Evolutionary conservation across 2,329 filamentous ascomycete species (phyloP).

Genomic region (Scytalidium lignicola): DNA sequence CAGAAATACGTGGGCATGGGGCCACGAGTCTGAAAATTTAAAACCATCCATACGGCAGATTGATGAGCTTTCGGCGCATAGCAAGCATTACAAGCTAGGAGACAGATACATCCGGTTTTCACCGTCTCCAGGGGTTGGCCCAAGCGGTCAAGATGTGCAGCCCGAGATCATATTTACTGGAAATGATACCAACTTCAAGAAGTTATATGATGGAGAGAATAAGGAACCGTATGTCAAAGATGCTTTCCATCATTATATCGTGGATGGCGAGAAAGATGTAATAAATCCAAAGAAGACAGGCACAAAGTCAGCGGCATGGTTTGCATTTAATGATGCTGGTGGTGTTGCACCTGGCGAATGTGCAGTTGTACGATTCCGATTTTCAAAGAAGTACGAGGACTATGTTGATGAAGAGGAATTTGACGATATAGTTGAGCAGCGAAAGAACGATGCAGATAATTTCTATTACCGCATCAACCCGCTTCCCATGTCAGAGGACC

Average conservation of each 20-base stretch:
- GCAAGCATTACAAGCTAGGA: slow-evolving; percentile 75
- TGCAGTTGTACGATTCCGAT: slow-evolving; percentile 87
- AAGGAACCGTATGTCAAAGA: slow-evolving; percentile 86
- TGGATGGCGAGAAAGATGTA: slow-evolving; percentile 72
- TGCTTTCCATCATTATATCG: slow-evolving; percentile 85
- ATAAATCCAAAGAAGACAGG: slow-evolving; percentile 76
- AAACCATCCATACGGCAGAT: slow-evolving; percentile 74
- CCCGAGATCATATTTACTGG: slow-evolving; percentile 88
- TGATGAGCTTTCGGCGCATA: slow-evolving; percentile 63
- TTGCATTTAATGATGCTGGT: slow-evolving; percentile 81
- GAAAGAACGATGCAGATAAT: slow-evolving; percentile 86
- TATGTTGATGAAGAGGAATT: slow-evolving; percentile 92
- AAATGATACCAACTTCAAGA: slow-evolving; percentile 84
- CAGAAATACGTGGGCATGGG: slow-evolving; percentile 96
- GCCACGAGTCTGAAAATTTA: slow-evolving; percentile 65
- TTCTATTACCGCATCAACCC: slow-evolving; percentile 94
- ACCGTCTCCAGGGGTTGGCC: slow-evolving; percentile 80
- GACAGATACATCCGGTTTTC: slow-evolving; percentile 80
- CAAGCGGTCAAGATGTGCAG: slow-evolving; percentile 74
- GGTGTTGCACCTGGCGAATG: slow-evolving; percentile 88
- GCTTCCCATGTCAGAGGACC: slow-evolving; percentile 85
- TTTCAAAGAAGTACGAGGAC: slow-evolving; percentile 68
- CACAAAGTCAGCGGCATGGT: slow-evolving; percentile 91
- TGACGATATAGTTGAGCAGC: slow-evolving; percentile 82
- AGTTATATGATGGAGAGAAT: slow-evolving; percentile 74